Conservation (phyloP, 1,139 yeast genomes). For the Oligophagozyma castellii region DNA sequence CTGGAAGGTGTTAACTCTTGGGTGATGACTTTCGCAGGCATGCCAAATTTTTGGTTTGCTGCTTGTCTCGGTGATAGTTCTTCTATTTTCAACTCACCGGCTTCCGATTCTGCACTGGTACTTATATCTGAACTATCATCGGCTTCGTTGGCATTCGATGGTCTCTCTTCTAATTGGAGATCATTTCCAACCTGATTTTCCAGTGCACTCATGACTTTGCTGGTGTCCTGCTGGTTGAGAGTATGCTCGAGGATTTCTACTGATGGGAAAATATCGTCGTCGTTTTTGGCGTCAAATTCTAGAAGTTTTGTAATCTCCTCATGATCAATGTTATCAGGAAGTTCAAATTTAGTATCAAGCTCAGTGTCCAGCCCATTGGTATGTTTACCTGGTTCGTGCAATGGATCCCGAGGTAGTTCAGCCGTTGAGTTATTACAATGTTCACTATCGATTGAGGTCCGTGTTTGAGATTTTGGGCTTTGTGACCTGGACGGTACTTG, state of each 20-base stretch:
- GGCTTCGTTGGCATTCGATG: background rate
- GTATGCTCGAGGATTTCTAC: slow-evolving; percentile 7
- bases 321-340: slow-evolving; percentile 11
- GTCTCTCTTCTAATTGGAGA: background rate
- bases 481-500: no score
- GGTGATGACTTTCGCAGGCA: background rate
- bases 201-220: background rate
- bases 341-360: slow-evolving; percentile 7
- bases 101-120: background rate
- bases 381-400: no score
- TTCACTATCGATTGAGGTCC: no score
- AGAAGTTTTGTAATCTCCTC: slow-evolving; percentile 18
- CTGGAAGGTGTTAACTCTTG: background rate
- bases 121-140: background rate
- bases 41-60: background rate
- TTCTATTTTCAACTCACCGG: background rate
- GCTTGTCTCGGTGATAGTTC: background rate
- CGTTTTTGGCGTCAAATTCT: slow-evolving; percentile 16
- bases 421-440: no score
- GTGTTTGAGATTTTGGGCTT: no score
- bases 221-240: background rate
- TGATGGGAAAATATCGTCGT: slow-evolving; percentile 14
- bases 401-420: no score
- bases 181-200: background rate
- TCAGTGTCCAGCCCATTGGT: background rate